phyloP scores from a whole-genome alignment of 2,329 filamentous ascomycete genomes.

The Pyrenochaeta sp. region DNA sequence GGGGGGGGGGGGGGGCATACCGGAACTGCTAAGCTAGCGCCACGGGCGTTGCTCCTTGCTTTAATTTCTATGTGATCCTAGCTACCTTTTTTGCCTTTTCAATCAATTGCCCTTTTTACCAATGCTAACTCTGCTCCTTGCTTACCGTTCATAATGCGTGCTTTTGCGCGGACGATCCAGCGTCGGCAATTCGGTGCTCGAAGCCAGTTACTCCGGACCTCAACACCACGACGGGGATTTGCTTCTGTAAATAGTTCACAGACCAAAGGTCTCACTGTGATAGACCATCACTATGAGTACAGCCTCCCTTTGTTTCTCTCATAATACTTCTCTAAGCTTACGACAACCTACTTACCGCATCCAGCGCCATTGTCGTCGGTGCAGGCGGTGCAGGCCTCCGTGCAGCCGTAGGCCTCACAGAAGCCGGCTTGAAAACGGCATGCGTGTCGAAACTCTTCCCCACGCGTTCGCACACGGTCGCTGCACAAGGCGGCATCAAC shows the following conservation, averaged over 20 bases:
- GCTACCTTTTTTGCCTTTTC: neutral
- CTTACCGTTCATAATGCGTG: conserved; percentile 28
- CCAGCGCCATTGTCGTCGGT: conserved; percentile 55
- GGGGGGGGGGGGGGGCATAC: conserved; percentile 31
- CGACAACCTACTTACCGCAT: conserved; percentile 2
- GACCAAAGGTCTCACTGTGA: conserved; percentile 32
- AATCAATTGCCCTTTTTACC: neutral
- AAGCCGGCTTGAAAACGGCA: conserved; percentile 71
- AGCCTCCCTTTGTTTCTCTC: neutral
- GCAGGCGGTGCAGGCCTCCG: conserved; percentile 71
- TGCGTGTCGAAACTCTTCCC: conserved; percentile 72
- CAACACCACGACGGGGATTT: conserved; percentile 16
- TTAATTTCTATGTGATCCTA: conserved; percentile 8
- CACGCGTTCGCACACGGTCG: conserved; percentile 71
- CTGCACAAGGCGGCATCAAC: conserved; percentile 73
- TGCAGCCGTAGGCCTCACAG: conserved; percentile 70
- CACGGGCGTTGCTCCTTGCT: conserved; percentile 13
- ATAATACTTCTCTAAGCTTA: neutral
- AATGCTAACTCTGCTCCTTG: neutral
- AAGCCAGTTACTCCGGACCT: conserved; percentile 4
- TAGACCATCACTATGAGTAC: conserved; percentile 49
- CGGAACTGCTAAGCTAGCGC: conserved; percentile 26
- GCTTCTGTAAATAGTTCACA: conserved; percentile 27
- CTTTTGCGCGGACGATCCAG: conserved; percentile 32
- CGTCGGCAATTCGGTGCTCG: conserved; percentile 21